Evolutionary conservation across 176 grass and related monocot genomes (phyloP), one percentile per base, ranked within the genome.

Genomic region (Raddia guianensis): DNA sequence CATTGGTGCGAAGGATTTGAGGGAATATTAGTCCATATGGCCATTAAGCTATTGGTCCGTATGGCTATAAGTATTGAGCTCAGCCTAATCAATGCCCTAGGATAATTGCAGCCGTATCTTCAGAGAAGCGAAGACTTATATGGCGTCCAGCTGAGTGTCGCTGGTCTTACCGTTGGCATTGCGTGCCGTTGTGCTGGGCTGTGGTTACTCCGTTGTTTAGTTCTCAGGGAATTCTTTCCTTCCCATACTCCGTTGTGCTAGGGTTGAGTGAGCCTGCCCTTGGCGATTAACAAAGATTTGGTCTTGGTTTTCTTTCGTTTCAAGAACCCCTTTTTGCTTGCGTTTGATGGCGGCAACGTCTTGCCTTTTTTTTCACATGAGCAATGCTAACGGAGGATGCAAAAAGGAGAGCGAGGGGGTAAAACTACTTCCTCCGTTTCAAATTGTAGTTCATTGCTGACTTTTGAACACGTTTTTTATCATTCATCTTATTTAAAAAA

Each of bases 1-100:
- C 82, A 50, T 56, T 49, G 51, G 45, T 33, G 63, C 35, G 40
- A 33, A 43, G 49, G 56, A 49, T 47, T 53, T 7, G n/a, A 79
- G 34, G 76, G 87, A 85, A 89, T 85, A 81, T 77, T 49, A 85
- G 72, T 77, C 70, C 81, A 83, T 35, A 44, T 85, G 82, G 70
- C 14, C 9, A 73, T 83, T 66, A 80, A 68, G 18, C 33, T 78
- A 27, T 16, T 51, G 20, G 32, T 1, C 16, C 12, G 5, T 63
- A 51, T 53, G 32, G 19, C 34, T 59, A 33, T 84, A 80, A 68
- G 3, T 73, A 73, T 9, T 34, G 45, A 33, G 37, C 34, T 80
- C 80, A n/a, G 8, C 5, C 47, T 63, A 57, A 89, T 80, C 83
- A 47, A 64, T 14, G 67, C 59, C 34, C 56, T 78, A 78, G 49